A percentile compares a stretch with the other conserved stretches of the same genome.
Conservation (phyloP, 2,329 filamentous ascomycete genomes). For the Ascochyta lentis region DNA sequence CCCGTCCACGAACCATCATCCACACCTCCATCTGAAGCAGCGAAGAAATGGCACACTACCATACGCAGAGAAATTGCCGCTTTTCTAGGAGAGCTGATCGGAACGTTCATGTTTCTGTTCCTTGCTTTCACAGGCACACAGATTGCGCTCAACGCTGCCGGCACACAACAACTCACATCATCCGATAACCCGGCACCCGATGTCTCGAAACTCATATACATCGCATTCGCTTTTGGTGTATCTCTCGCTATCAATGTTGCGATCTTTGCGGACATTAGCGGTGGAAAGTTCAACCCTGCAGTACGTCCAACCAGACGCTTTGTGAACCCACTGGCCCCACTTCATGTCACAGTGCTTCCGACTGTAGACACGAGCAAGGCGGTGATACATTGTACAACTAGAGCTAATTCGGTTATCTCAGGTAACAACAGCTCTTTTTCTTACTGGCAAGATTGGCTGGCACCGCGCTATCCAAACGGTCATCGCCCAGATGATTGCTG, state of each 20-base stretch:
- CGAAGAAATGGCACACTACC: conserved; percentile 1
- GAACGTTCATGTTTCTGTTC: conserved; percentile 55
- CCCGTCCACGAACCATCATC: conserved; percentile 23
- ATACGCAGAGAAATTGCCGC: conserved; percentile 30
- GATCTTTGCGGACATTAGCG: conserved; percentile 47
- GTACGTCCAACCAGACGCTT: conserved; percentile 32
- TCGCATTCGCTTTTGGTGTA: conserved; percentile 44
- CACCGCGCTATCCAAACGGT: conserved; percentile 34
- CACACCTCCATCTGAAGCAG: conserved; percentile 11
- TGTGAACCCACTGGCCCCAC: conserved; percentile 27
- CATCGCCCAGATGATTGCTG: conserved; percentile 37
- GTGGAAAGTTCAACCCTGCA: conserved; percentile 39
- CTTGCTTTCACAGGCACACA: conserved; percentile 50
- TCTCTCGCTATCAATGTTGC: conserved; percentile 46
- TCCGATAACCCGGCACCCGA: conserved; percentile 20
- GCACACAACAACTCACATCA: conserved; percentile 36
- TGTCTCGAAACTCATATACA: conserved; percentile 44
- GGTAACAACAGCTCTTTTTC: conserved; percentile 34
- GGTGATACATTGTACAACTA: background rate
- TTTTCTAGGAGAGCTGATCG: conserved; percentile 53
- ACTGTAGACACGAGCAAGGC: background rate
- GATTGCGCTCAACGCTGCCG: conserved; percentile 54
- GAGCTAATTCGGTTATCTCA: conserved; percentile 12
- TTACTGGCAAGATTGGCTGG: conserved; percentile 32
- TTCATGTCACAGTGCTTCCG: conserved; percentile 31